A percentile compares a stretch with the other conserved stretches of the same genome.
Evolutionary conservation across 306 rosid genomes (phyloP).

Genomic region (Vigna angularis): DNA sequence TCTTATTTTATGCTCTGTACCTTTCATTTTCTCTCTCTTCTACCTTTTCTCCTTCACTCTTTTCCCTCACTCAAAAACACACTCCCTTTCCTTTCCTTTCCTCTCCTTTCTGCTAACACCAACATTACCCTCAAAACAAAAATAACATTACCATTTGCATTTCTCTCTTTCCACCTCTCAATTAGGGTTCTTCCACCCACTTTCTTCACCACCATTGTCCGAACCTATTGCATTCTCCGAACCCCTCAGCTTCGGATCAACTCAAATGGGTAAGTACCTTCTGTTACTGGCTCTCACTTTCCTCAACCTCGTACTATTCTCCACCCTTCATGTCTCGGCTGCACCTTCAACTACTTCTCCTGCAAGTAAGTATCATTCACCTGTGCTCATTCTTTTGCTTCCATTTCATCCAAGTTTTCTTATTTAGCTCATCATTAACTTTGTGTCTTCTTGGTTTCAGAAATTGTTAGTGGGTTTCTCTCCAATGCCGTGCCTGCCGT

Average conservation of each 20-base stretch:
- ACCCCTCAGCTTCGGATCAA: slow-evolving; percentile 24
- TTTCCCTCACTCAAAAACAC: slow-evolving; percentile 42
- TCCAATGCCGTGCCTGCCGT: slow-evolving; percentile 72
- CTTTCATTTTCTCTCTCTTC: slow-evolving; percentile 42
- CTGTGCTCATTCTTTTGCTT: background rate
- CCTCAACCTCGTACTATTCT: slow-evolving; percentile 45
- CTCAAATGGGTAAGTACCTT: slow-evolving; percentile 61
- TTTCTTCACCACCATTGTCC: slow-evolving; percentile 48
- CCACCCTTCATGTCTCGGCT: slow-evolving; percentile 56
- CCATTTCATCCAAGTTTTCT: slow-evolving; percentile 40
- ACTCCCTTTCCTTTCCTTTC: slow-evolving; percentile 33
- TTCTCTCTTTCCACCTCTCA: slow-evolving; percentile 32
- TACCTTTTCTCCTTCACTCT: slow-evolving; percentile 41
- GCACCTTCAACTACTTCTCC: slow-evolving; percentile 59
- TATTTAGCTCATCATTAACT: slow-evolving; percentile 38
- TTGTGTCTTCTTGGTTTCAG: slow-evolving; percentile 52
- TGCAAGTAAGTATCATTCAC: slow-evolving; percentile 65
- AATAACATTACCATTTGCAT: background rate
- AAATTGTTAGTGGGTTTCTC: slow-evolving; percentile 70
- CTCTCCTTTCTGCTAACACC: slow-evolving; percentile 29
- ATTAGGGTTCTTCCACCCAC: slow-evolving; percentile 55
- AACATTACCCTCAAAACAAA: slow-evolving; percentile 12
- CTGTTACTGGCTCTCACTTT: slow-evolving; percentile 52
- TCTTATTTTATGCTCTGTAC: slow-evolving; percentile 31
- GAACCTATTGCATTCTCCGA: slow-evolving; percentile 42